Evolutionary conservation across 2,329 filamentous ascomycete species (phyloP), one percentile per base, ranked within the genome.

Genomic region (Penicillium hesseltinei): DNA sequence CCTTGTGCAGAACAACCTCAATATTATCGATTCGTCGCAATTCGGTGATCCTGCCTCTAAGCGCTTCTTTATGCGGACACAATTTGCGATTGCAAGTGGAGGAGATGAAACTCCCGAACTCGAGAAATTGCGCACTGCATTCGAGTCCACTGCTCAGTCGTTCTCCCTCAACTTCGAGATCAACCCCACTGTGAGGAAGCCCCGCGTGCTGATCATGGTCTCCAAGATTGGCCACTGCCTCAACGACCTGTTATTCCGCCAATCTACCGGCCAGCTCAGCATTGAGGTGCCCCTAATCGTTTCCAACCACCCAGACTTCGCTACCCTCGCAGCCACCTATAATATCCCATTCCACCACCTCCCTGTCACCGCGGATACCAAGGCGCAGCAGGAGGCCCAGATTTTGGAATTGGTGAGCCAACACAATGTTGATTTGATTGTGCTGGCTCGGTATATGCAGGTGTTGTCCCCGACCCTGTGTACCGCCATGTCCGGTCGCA

Each of bases 171-270:
- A 85, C 66, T 91, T 89, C 77, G 82, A 89, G 66, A 82, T 94
- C 66, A 82, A 86, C 15, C 84, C 88, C 4, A 82, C 86, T 13
- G 77, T 85, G 49, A 81, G 86, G 68, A 92, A 91, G 78, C 87
- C 88, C 56, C 84, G 86, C 63, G 87, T 92, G 48, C 80, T 94
- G 67, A 91, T 94, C 80, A 93, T 94, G 90, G 90, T 93, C 31
- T 92, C 89, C 69, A 92, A 92, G 79, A 92, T 91, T 67, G 90
- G 90, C 9, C 90, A 93, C 80, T 93, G 90, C 74, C 80, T 93
- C 53, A 92, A 92, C 75, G 89, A 93, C 75, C 79, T 94, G 48
- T 82, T 94, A 38, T 94, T 91, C 84, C 86, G 90, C 56, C 84
- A 88, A 69, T 88, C 87, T 73, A 87, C 86, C 19, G 85, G 85